Base-by-base conservation (phyloP, 2,329 filamentous ascomycete species). In the Colletotrichum sp. region DNA sequence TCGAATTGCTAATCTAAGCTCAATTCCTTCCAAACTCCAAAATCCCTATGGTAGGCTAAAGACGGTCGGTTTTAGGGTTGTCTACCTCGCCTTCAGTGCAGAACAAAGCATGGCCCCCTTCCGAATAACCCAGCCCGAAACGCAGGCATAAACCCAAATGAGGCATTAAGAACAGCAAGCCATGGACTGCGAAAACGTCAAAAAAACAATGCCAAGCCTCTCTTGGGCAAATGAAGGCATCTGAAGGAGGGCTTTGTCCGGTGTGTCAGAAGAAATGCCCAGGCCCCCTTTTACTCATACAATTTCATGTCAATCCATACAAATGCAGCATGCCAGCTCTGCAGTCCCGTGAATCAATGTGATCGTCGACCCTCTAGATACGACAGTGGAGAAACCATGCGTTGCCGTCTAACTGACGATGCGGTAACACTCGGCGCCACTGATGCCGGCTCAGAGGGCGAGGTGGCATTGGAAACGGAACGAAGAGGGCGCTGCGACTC, bases 401-500 rank as follows among this genome's bases (percentile, higher is more conserved):
- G 71, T 30, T 75, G 60, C 24, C 26, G 65, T 48, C 61, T 52
- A 18, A 64, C 43, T 10, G 74, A 75, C 8, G 74, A 76, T 18
- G 60, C 32, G n/a, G 74, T 76, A 18, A 69, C n/a, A 26, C 74
- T 76, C 36, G 43, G 64, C 26, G 60, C 36, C 71, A 71, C n/a
- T 30, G 60, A 34, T 16, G 43, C 55, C 39, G 71, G 57, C 57
- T 64, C 24, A 10, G 64, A 75, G 30, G 74, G 60, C 21, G 34
- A 32, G 30, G 72, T 75, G 13, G 60, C 55, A 36, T 60, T 32
- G 26, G 74, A 76, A 43, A 34, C 66, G 21, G 72, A 71, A 34
- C 74, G 68, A 10, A 74, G 74, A 55, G 65, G 70, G 48, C 75
- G 66, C 55, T 68, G 75, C 66, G 67, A 81, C 75, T 78, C 80